Conservation (phyloP, 352 stramenopile species). For the Elongisporangium anandrum region DNA sequence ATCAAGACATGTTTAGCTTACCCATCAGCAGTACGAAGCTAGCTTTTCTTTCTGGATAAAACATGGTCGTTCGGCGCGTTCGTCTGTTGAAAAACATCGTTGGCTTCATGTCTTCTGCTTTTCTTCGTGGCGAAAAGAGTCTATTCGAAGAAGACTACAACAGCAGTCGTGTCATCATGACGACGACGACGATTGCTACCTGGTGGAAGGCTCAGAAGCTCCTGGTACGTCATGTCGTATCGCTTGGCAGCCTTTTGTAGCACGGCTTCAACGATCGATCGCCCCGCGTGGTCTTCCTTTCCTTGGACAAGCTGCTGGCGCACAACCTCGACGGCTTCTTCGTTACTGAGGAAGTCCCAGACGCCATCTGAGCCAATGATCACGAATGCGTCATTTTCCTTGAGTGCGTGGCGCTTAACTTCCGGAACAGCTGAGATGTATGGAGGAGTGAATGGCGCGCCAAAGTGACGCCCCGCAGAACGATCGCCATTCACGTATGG, state of each 20-base stretch:
- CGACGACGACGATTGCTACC: conserved; percentile 79
- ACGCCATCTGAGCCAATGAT: conserved; percentile 96
- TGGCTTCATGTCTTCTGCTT: conserved; percentile 1
- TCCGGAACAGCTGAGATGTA: conserved; percentile 92
- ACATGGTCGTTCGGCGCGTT: not conserved
- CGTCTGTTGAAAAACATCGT: not conserved
- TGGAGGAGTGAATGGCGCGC: conserved; percentile 86
- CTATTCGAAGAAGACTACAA: conserved; percentile 88
- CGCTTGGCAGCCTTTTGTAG: conserved; percentile 71
- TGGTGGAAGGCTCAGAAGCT: conserved; percentile 77
- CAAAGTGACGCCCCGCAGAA: conserved; percentile 83
- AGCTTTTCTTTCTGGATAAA: not conserved
- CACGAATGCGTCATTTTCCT: conserved; percentile 92
- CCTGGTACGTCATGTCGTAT: conserved; percentile 77
- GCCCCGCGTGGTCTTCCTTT: conserved; percentile 68
- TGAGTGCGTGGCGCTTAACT: conserved; percentile 56
- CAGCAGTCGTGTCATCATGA: conserved; percentile 92
- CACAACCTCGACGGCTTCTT: conserved; percentile 94
- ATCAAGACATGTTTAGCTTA: not conserved
- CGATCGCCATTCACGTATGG: conserved; percentile 77
- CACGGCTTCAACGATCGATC: conserved; percentile 73
- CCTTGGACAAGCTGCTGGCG: conserved; percentile 45
- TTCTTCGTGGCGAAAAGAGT: not conserved
- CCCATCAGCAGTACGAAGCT: not conserved
- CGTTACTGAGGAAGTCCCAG: conserved; percentile 96